Conservation (phyloP, 2,329 filamentous ascomycete species). For the Shiraia sp. region DNA sequence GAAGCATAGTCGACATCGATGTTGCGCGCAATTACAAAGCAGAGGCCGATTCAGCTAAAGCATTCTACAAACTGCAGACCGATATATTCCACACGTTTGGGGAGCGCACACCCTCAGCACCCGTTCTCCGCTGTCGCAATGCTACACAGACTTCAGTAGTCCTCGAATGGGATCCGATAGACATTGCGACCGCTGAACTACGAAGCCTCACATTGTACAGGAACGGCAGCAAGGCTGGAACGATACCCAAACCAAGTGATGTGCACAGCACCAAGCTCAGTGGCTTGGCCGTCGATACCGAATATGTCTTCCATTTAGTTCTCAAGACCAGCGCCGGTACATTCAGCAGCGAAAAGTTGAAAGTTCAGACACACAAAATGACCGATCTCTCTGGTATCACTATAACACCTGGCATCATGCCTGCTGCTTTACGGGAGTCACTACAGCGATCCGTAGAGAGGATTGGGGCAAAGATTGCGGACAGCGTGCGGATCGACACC, state of each 20-base stretch:
- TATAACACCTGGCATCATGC: constrained; percentile 86
- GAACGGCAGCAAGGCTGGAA: constrained; percentile 95
- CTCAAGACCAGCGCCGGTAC: constrained; percentile 89
- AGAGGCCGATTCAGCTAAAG: constrained; percentile 72
- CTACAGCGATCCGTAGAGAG: constrained; percentile 77
- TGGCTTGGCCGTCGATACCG: constrained; percentile 92
- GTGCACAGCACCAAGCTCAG: constrained; percentile 97
- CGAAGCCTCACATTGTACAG: constrained; percentile 89
- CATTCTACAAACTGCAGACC: constrained; percentile 84
- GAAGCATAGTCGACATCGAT: constrained; percentile 97
- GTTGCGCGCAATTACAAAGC: constrained; percentile 83
- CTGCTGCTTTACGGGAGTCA: constrained; percentile 70
- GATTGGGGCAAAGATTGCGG: constrained; percentile 90
- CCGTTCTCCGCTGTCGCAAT: constrained; percentile 88
- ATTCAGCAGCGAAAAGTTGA: constrained; percentile 78
- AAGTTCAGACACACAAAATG: constrained; percentile 96
- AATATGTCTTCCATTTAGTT: constrained; percentile 93
- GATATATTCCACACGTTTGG: constrained; percentile 88
- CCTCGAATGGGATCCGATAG: constrained; percentile 95
- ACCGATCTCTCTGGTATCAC: constrained; percentile 95
- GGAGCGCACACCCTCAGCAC: constrained; percentile 72
- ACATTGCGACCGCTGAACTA: constrained; percentile 88
- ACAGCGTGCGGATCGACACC: constrained; percentile 91
- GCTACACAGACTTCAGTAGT: constrained; percentile 98
- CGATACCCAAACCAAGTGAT: constrained; percentile 82